phyloP scores from a whole-genome alignment of 495 filamentous ascomycete species.

The Aspergillus carlsbadensis region DNA sequence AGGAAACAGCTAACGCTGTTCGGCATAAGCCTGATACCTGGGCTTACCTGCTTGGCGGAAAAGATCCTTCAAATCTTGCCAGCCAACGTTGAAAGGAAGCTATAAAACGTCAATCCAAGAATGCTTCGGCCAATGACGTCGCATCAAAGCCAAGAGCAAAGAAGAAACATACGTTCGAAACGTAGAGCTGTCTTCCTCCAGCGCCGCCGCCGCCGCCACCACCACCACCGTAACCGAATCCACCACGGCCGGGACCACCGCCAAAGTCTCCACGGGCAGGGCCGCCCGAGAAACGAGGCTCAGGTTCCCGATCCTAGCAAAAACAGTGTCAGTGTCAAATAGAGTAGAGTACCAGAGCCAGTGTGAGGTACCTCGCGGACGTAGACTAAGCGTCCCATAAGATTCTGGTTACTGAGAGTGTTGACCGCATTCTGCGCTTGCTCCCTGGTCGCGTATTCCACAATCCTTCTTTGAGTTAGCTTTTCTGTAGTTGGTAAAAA shows the following conservation, averaged over 20 bases:
- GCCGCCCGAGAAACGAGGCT: constrained; percentile 85
- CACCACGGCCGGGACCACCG: constrained; percentile 53
- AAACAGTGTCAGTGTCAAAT: constrained; percentile 1
- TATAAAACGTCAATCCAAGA: constrained; percentile 40
- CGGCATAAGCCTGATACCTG: constrained; percentile 6
- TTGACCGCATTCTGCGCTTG: constrained; percentile 97
- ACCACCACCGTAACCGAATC: constrained; percentile 45
- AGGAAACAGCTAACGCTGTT: constrained; percentile 6
- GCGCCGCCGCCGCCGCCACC: constrained; percentile 47
- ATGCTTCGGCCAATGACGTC: background rate
- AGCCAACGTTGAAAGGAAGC: constrained; percentile 97
- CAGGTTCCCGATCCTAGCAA: constrained; percentile 84
- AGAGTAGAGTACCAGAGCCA: background rate
- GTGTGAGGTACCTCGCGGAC: constrained; percentile 80
- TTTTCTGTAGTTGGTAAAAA: background rate
- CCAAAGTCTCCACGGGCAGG: constrained; percentile 63
- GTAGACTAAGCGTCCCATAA: constrained; percentile 97
- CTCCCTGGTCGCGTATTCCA: constrained; percentile 99
- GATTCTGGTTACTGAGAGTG: constrained; percentile 96
- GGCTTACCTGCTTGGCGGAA: constrained; percentile 96
- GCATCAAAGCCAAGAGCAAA: constrained; percentile 12
- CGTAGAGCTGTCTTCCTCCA: constrained; percentile 85
- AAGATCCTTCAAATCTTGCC: constrained; percentile 98
- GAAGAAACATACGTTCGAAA: constrained; percentile 88
- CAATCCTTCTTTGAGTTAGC: constrained; percentile 69